Evolutionary conservation across 2,329 filamentous ascomycete genomes (phyloP).

Genomic region (Arachnopeziza araneosa): DNA sequence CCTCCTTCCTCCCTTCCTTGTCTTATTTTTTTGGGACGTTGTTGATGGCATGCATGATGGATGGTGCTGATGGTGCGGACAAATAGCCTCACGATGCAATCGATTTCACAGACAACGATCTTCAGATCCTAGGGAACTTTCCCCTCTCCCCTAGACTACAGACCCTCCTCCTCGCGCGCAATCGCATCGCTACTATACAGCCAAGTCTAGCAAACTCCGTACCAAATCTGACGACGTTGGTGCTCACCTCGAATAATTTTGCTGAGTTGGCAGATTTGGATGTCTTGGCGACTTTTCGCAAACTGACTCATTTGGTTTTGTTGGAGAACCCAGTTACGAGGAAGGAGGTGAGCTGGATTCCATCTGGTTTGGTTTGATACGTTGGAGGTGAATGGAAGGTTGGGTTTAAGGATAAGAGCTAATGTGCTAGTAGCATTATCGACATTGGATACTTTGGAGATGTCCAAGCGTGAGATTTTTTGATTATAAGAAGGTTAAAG

Average conservation of each 20-base stretch:
- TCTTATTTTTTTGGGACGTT: not conserved
- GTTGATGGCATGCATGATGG: not conserved
- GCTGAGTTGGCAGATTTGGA: conserved; percentile 83
- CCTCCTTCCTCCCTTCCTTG: not conserved
- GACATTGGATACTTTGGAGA: conserved; percentile 85
- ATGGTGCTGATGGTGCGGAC: not conserved
- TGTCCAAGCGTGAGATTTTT: conserved; percentile 82
- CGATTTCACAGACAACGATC: conserved; percentile 98
- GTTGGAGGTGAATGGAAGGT: not conserved
- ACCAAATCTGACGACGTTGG: conserved; percentile 75
- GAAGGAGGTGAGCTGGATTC: conserved; percentile 90
- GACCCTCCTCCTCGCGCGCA: conserved; percentile 83
- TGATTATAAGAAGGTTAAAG: conserved; percentile 87
- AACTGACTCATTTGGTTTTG: conserved; percentile 74
- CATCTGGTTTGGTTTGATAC: too few relatives aligned
- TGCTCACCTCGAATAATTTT: conserved; percentile 78
- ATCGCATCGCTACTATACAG: conserved; percentile 80
- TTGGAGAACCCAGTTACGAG: conserved; percentile 84
- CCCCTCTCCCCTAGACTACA: conserved; percentile 83
- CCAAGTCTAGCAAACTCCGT: conserved; percentile 66
- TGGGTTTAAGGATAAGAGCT: not conserved
- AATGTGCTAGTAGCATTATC: conserved; percentile 63
- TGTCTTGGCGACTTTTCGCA: conserved; percentile 61
- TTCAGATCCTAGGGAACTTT: conserved; percentile 84
- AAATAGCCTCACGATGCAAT: conserved; percentile 89